Base-by-base conservation (phyloP, 2,329 filamentous ascomycete genomes). In the Elsinoe necatrix region DNA sequence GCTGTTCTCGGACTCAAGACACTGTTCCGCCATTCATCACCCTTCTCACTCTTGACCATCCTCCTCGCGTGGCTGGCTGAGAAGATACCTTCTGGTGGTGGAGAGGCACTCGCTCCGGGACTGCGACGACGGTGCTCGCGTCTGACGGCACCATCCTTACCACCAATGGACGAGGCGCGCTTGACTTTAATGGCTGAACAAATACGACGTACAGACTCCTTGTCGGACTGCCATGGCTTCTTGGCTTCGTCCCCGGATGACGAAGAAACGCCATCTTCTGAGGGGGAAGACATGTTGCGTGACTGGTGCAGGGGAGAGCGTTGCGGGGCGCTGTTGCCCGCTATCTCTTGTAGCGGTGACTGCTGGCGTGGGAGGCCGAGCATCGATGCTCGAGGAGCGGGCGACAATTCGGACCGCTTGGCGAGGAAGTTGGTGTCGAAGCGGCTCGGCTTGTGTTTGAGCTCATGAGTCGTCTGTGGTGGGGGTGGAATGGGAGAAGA, bases 371-470 rank as follows among this genome's bases (percentile, higher is more conserved):
- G n/a, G 75, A 74, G 18, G 82, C 83, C 2, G 81, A 81, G 20
- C 80, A 77, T 37, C 83, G 71, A 52, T 78, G 77, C 23, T 81
- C 74, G 77, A 3, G 80, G 71, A 14, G 59, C 41, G 5, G 66
- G 63, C 5, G 67, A 67, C 54, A 80, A 84, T 45, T 79, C 75
- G 1, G 67, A 63, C 39, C 74, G 83, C 69, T 85, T 86, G 0
- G 87, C 83, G 21, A 97, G 74, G 69, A 95, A 95, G 4, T 92
- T 92, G 1, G 90, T 80, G 64, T 95, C 88, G 73, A 97, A 97
- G 42, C 92, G 82, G 64, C 87, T 87, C 64, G 65, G 31, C 27
- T 58, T 61, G 23, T 77, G 78, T 59, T 79, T 80, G 34, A 83
- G 68, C 41, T 85, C 80, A 34, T 85, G 72, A 2, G 82, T 83